A percentile compares a stretch with the other conserved stretches of the same genome.
Evolutionary conservation across 352 stramenopile genomes (phyloP).

Genomic region (Phytopythium kandeliae): DNA sequence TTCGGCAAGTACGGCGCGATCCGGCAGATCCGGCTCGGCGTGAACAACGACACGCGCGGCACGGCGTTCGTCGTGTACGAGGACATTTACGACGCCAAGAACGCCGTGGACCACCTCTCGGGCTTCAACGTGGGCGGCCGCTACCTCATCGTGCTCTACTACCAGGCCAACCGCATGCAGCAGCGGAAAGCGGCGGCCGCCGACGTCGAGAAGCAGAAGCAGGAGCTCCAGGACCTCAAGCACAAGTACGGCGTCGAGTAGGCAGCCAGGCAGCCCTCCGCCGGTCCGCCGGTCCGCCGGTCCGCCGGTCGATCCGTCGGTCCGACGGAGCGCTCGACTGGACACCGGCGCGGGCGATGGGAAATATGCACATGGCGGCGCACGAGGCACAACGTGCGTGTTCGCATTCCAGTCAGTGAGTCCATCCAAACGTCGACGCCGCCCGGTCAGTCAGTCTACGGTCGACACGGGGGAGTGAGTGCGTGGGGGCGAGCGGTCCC

Average conservation of each 20-base stretch:
- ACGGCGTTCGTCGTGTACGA: conserved; percentile 99
- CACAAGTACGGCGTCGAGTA: conserved; percentile 82
- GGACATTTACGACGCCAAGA: conserved; percentile 99
- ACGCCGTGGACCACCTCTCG: conserved; percentile 97
- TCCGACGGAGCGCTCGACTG: too few species aligned
- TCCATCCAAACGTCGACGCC: conserved; percentile 1
- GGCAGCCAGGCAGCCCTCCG: too few species aligned
- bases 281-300: too few species aligned
- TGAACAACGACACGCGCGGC: conserved; percentile 94
- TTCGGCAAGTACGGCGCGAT: conserved; percentile 99
- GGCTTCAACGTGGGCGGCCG: conserved; percentile 99
- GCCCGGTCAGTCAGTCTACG: background rate
- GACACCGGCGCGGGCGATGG: too few species aligned
- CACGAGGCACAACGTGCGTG: conserved; percentile 3
- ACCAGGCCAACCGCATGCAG: conserved; percentile 90
- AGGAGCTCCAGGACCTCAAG: conserved; percentile 82
- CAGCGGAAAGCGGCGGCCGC: conserved; percentile 27
- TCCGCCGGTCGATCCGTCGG: too few species aligned
- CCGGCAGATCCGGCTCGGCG: conserved; percentile 92
- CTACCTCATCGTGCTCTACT: conserved; percentile 99
- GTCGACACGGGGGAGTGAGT: too few species aligned
- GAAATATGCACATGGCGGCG: too few species aligned
- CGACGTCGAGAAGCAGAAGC: conserved; percentile 59
- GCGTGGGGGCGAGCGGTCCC: too few species aligned
- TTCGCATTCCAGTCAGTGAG: conserved; percentile 1